Percentiles rank a stretch among this genome's conserved stretches.
Evolutionary conservation across 352 stramenopile genomes (phyloP).

Genomic region (Globisporangium splendens): DNA sequence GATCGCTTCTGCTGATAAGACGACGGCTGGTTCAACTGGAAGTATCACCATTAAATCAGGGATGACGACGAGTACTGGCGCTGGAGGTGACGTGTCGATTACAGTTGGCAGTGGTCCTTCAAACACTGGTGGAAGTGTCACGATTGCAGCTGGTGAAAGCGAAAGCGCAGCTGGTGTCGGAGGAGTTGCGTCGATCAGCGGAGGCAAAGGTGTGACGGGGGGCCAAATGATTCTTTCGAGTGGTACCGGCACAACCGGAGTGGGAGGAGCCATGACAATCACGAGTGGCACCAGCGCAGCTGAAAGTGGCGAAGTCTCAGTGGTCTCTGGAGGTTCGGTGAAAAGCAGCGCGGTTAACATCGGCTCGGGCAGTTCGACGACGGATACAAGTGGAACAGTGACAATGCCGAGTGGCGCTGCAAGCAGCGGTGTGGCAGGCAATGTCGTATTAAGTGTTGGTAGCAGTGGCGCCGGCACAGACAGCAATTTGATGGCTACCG

Average conservation of each 20-base stretch:
- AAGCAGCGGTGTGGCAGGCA: conserved; percentile 26
- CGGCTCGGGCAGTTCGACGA: conserved; percentile 25
- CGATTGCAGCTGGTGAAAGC: conserved; percentile 35
- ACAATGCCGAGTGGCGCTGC: conserved; percentile 36
- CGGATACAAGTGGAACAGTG: conserved; percentile 31
- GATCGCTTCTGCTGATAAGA: conserved; percentile 30
- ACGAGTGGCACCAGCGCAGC: conserved; percentile 33
- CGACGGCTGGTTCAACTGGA: conserved; percentile 27
- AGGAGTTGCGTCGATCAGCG: conserved; percentile 16
- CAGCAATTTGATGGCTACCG: conserved; percentile 8
- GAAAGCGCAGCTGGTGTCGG: conserved; percentile 20
- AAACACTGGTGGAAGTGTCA: conserved; percentile 24
- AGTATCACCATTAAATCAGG: conserved; percentile 25
- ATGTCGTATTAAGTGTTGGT: conserved; percentile 31
- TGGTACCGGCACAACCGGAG: conserved; percentile 31
- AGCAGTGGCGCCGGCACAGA: conserved; percentile 12
- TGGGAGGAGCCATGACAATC: conserved; percentile 39
- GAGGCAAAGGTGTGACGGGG: conserved; percentile 27
- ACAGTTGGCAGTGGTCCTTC: conserved; percentile 25
- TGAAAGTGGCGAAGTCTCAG: conserved; percentile 19
- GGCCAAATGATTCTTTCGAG: conserved; percentile 29
- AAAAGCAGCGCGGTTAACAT: conserved; percentile 21
- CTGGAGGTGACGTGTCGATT: conserved; percentile 31
- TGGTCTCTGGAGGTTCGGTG: conserved; percentile 16
- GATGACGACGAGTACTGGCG: conserved; percentile 19